phyloP scores from a whole-genome alignment of 768 basidiomycete species.

The Calocera cornea region DNA sequence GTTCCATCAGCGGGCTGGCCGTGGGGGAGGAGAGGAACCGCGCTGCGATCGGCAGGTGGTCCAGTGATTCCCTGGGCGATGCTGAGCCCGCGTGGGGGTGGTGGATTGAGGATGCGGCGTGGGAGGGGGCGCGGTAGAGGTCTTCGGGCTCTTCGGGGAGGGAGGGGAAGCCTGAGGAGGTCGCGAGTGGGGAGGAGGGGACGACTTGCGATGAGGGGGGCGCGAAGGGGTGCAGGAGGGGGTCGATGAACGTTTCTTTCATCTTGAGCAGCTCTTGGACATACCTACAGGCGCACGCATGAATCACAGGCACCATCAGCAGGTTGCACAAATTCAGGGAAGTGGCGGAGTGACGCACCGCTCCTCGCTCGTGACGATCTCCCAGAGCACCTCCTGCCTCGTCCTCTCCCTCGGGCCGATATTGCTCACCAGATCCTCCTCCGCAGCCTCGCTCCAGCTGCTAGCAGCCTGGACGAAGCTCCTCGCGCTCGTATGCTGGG shows the following conservation, averaged over 20 bases:
- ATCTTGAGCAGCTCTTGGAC: slow-evolving; percentile 80
- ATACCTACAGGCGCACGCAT: slow-evolving; percentile 43
- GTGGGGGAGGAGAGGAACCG: slow-evolving; percentile 74
- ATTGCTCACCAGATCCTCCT: slow-evolving; percentile 85
- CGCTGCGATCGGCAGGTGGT: slow-evolving; percentile 76
- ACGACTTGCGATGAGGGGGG: slow-evolving; percentile 20
- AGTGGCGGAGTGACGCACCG: slow-evolving; percentile 38
- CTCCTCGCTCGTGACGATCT: slow-evolving; percentile 93
- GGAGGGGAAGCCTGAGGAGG: slow-evolving; percentile 11
- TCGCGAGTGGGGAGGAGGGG: slow-evolving; percentile 15
- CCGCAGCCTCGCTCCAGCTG: slow-evolving; percentile 83
- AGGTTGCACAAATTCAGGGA: background rate
- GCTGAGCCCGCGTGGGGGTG: slow-evolving; percentile 34
- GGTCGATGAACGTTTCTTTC: slow-evolving; percentile 86
- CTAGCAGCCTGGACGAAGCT: slow-evolving; percentile 7
- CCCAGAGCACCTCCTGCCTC: slow-evolving; percentile 89
- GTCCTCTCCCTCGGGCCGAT: slow-evolving; percentile 89
- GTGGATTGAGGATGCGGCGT: slow-evolving; percentile 38
- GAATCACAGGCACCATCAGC: background rate
- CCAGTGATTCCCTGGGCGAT: slow-evolving; percentile 50
- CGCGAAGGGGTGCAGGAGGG: slow-evolving; percentile 74
- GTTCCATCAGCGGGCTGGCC: background rate
- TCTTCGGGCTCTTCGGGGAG: slow-evolving; percentile 5
- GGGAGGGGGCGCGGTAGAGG: slow-evolving; percentile 27
- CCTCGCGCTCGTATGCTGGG: slow-evolving; percentile 49